phyloP scores from a whole-genome alignment of 2,329 filamentous ascomycete species.

The Aspergillus pseudonomiae region DNA sequence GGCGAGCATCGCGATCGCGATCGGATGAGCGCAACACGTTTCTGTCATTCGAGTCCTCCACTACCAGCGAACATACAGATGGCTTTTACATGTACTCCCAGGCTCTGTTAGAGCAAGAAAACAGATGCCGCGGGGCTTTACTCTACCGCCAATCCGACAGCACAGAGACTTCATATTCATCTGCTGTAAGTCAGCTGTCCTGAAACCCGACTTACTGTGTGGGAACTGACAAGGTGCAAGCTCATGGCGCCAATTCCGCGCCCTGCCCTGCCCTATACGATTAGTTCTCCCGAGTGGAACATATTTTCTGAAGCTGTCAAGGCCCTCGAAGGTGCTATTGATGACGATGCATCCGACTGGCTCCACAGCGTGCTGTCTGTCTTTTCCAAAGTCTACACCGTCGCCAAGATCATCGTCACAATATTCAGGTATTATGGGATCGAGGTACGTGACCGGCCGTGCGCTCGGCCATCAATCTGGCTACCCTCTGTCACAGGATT shows the following conservation, averaged over 20 bases:
- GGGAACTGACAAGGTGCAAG: slow-evolving; percentile 1
- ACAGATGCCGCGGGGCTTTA: slow-evolving; percentile 6
- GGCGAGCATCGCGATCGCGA: slow-evolving; percentile 11
- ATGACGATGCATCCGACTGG: slow-evolving; percentile 26
- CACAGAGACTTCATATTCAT: slow-evolving; percentile 22
- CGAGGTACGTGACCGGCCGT: slow-evolving; percentile 31
- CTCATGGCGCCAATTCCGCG: slow-evolving; percentile 23
- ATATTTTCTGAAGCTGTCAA: slow-evolving; percentile 15
- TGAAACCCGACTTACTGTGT: not conserved
- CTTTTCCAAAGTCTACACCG: slow-evolving; percentile 37
- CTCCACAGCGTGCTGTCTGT: slow-evolving; percentile 33
- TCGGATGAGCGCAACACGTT: slow-evolving; percentile 5
- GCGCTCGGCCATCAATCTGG: not conserved
- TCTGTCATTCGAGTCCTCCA: slow-evolving; percentile 8
- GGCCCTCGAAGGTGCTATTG: slow-evolving; percentile 21
- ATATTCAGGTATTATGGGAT: slow-evolving; percentile 37
- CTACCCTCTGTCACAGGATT: not conserved
- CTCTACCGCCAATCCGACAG: slow-evolving; percentile 18
- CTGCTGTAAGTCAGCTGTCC: slow-evolving; percentile 21
- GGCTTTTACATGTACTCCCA: slow-evolving; percentile 30
- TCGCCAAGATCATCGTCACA: slow-evolving; percentile 39
- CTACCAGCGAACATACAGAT: slow-evolving; percentile 20
- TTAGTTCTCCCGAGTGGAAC: slow-evolving; percentile 37
- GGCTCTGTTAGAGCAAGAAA: slow-evolving; percentile 18
- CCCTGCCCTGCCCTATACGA: slow-evolving; percentile 32